Base-by-base conservation (phyloP, 257 asterid genomes). In the Thymus quinquecostatus region DNA sequence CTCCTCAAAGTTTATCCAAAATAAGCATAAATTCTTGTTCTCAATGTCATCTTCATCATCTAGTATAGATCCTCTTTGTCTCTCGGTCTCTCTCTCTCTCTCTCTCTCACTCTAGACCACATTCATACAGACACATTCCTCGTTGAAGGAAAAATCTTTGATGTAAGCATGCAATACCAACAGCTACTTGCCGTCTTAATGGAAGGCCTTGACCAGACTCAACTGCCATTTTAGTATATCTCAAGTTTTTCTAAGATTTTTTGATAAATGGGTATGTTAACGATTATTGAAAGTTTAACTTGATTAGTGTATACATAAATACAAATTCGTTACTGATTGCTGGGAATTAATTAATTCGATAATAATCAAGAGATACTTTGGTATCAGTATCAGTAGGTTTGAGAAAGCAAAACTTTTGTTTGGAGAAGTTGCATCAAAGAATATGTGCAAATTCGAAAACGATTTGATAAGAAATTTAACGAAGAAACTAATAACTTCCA, bases 1-100 rank as follows among this genome's bases (percentile, higher is more conserved):
- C 59, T 64, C 61, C 51, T 53, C 28, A 28, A n/a, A 72, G 50
- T 63, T 51, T 54, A 64, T 72, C 78, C 47, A 48, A 8, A 38
- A 58, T 38, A 66, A 60, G 71, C 75, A 68, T 75, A 61, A 53
- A 62, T 76, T 69, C 76, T 63, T 69, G 48, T 76, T 70, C 80
- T 55, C 69, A 4, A 7, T 68, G 72, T 76, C 61, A 27, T 10
- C 10, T 62, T 38, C 41, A 36, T 38, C 41, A 36, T 36, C 5
- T 36, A 36, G 40, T 2, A 36, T 2, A 36, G 3, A 21, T 41
- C 58, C 60, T 72, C 43, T 44, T 57, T 40, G 21, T 38, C 32
- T 48, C 63, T 40, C 64, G 21, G 21, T 21, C 43, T 44, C 64
- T 40, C 32, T 38, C 32, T 48, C 63, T 40, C 64, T 54, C 43